Conservation (phyloP, 352 stramenopile species). For the Sclerospora graminicola region DNA sequence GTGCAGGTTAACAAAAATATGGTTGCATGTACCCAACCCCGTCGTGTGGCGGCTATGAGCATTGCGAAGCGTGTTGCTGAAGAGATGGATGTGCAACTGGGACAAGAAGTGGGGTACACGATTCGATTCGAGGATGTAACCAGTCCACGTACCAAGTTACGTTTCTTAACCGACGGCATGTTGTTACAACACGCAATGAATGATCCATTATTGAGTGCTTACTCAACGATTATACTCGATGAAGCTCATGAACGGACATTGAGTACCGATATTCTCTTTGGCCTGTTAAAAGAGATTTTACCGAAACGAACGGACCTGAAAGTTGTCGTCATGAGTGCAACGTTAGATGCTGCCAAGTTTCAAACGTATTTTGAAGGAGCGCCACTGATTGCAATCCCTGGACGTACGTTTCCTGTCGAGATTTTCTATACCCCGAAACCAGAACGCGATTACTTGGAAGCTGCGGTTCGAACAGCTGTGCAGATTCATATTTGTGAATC, state of each 20-base stretch:
- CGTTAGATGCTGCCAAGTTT: slow-evolving; percentile 96
- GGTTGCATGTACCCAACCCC: slow-evolving; percentile 96
- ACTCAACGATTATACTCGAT: slow-evolving; percentile 96
- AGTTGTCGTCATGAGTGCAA: slow-evolving; percentile 98
- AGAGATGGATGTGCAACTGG: slow-evolving; percentile 97
- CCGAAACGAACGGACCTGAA: slow-evolving; percentile 92
- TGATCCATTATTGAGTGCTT: slow-evolving; percentile 92
- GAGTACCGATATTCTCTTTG: slow-evolving; percentile 96
- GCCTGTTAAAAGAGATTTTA: slow-evolving; percentile 95
- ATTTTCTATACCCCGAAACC: slow-evolving; percentile 97
- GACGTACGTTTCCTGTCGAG: slow-evolving; percentile 96
- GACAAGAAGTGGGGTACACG: slow-evolving; percentile 97
- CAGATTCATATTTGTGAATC: slow-evolving; percentile 98
- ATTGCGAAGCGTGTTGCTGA: slow-evolving; percentile 97
- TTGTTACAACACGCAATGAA: slow-evolving; percentile 95
- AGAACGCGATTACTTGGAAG: slow-evolving; percentile 97
- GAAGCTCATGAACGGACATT: slow-evolving; percentile 97
- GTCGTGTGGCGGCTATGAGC: slow-evolving; percentile 95
- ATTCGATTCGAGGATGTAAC: slow-evolving; percentile 99
- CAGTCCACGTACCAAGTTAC: slow-evolving; percentile 68
- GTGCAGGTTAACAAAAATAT: slow-evolving; percentile 68
- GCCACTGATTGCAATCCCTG: slow-evolving; percentile 91
- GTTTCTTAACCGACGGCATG: slow-evolving; percentile 89
- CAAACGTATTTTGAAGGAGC: slow-evolving; percentile 91
- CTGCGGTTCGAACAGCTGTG: slow-evolving; percentile 67